phyloP scores from a whole-genome alignment of 2,329 filamentous ascomycete genomes.

The Claviceps humidiphila region DNA sequence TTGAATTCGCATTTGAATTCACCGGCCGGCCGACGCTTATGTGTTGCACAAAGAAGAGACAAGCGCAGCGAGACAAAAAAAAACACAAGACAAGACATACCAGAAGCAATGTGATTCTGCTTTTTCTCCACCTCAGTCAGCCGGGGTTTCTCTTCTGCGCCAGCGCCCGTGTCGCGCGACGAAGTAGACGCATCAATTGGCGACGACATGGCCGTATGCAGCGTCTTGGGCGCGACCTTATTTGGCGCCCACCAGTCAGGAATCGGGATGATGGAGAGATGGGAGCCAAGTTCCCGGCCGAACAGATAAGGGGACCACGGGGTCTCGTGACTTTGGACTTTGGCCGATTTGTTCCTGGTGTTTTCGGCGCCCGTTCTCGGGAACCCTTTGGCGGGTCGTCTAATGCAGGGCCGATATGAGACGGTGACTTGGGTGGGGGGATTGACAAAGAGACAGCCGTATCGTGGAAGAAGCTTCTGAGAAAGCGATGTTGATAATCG shows the following conservation, averaged over 20 bases:
- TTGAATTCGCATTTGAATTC: not conserved
- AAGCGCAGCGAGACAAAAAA: not conserved
- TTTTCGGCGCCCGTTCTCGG: not conserved
- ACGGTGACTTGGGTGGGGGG: too few species aligned
- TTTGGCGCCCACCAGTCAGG: not conserved
- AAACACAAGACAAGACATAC: conserved; percentile 17
- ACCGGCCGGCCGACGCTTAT: not conserved
- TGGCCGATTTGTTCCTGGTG: not conserved
- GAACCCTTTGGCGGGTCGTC: too few species aligned
- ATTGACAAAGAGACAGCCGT: too few species aligned
- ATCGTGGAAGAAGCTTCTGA: too few species aligned
- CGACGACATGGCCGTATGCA: conserved; percentile 7
- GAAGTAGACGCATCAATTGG: conserved; percentile 9
- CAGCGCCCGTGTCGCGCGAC: conserved; percentile 9
- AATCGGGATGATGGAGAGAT: not conserved
- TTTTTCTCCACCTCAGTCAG: conserved; percentile 42
- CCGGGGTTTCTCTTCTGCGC: conserved; percentile 33
- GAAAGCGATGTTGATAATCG: too few species aligned
- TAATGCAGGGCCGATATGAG: too few species aligned
- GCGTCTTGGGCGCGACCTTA: not conserved
- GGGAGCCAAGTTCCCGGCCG: not conserved
- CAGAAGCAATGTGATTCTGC: conserved; percentile 41
- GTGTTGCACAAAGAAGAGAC: not conserved
- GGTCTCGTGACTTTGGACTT: not conserved
- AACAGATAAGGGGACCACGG: not conserved